Percentiles rank a stretch among this genome's conserved stretches.
Evolutionary conservation across 140 eudicot genomes (phyloP).

Genomic region (Ambrosia hybrid): DNA sequence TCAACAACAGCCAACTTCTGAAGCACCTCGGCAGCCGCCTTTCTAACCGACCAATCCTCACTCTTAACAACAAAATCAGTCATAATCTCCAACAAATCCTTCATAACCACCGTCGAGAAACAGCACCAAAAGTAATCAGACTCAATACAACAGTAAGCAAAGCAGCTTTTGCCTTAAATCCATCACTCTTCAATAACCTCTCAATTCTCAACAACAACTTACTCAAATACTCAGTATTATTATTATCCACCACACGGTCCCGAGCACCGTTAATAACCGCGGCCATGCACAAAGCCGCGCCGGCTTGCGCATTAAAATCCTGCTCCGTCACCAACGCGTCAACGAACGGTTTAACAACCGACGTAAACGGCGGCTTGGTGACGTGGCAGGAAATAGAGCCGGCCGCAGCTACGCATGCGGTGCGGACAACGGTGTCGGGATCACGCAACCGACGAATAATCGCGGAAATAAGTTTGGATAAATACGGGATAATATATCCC

Average conservation of each 20-base stretch:
- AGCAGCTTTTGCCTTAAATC: slow-evolving; percentile 79
- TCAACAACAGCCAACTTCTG: slow-evolving; percentile 65
- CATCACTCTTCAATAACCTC: slow-evolving; percentile 59
- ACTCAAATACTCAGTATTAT: slow-evolving; percentile 39
- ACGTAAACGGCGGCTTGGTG: slow-evolving; percentile 63
- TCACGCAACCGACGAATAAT: slow-evolving; percentile 74
- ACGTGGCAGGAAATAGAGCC: slow-evolving; percentile 53
- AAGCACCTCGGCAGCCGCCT: slow-evolving; percentile 76
- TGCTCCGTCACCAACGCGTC: slow-evolving; percentile 81
- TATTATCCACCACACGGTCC: neutral
- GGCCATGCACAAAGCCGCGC: slow-evolving; percentile 77
- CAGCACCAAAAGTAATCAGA: slow-evolving; percentile 54
- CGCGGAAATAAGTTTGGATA: slow-evolving; percentile 58
- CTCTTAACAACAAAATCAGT: slow-evolving; percentile 59
- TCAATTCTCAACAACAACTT: slow-evolving; percentile 61
- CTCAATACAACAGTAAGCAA: slow-evolving; percentile 53
- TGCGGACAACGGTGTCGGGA: slow-evolving; percentile 59
- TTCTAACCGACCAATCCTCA: slow-evolving; percentile 88
- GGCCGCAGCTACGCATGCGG: slow-evolving; percentile 59
- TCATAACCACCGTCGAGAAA: slow-evolving; percentile 27
- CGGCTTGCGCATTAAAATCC: slow-evolving; percentile 69
- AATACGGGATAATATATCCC: slow-evolving; percentile 60
- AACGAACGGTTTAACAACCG: slow-evolving; percentile 57
- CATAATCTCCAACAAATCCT: slow-evolving; percentile 46
- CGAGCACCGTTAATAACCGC: slow-evolving; percentile 58